phyloP scores from a whole-genome alignment of 1,284 basidiomycete genomes.

The Lignosus rhinocerotis region DNA sequence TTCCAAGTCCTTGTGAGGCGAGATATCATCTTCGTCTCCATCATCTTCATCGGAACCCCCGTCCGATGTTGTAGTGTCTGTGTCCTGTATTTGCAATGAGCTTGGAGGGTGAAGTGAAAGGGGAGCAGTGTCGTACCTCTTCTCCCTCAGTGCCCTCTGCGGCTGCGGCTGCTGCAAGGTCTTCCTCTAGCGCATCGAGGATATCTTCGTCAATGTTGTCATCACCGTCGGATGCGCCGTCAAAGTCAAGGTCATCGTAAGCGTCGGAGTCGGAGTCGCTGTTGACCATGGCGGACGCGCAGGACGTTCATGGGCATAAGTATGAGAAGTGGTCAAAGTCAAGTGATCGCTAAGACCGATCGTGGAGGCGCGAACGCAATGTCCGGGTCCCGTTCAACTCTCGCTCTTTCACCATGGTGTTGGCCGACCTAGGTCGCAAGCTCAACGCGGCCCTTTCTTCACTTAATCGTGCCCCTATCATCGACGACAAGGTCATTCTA shows the following conservation, averaged over 20 bases:
- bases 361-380: slow-evolving; percentile 3
- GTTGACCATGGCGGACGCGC: slow-evolving; percentile 43
- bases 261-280: slow-evolving; percentile 67
- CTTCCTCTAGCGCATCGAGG: slow-evolving; percentile 49
- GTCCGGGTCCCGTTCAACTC: slow-evolving; percentile 5
- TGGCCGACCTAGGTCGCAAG: slow-evolving; percentile 92
- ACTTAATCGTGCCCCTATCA: slow-evolving; percentile 80
- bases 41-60: slow-evolving; percentile 50
- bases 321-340: slow-evolving; percentile 11
- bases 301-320: slow-evolving; percentile 6
- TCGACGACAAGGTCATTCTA: slow-evolving; percentile 81
- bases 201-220: slow-evolving; percentile 57
- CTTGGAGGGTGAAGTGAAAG: background rate
- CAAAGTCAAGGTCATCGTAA: slow-evolving; percentile 50
- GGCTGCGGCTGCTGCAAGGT: slow-evolving; percentile 55
- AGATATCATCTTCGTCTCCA: slow-evolving; percentile 22
- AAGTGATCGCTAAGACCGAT: slow-evolving; percentile 16
- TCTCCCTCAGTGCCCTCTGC: slow-evolving; percentile 46
- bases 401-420: slow-evolving; percentile 72
- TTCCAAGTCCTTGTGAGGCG: slow-evolving; percentile 21
- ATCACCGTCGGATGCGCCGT: slow-evolving; percentile 48
- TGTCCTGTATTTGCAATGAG: slow-evolving; percentile 38
- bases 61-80: slow-evolving; percentile 58
- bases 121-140: slow-evolving; percentile 23
- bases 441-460: slow-evolving; percentile 94